Conservation (phyloP, 202 grass and related monocot genomes). For the Eragrostis tef region DNA sequence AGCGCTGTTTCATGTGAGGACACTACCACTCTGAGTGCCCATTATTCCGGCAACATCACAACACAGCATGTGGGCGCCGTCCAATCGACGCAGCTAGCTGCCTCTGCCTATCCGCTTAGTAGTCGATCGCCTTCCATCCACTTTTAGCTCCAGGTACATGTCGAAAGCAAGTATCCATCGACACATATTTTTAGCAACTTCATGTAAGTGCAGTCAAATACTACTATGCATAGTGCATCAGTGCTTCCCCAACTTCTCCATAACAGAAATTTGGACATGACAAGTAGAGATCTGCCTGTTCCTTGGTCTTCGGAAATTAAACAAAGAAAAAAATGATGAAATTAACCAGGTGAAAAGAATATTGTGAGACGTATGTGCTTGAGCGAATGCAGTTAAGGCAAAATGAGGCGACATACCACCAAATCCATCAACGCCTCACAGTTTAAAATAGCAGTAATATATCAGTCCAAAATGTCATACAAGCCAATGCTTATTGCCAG, state of each 20-base stretch:
- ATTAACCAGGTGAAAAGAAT: background rate
- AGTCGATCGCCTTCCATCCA: background rate
- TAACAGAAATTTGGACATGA: too few species aligned
- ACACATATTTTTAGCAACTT: background rate
- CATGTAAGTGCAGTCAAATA: background rate
- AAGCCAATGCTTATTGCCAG: slow-evolving; percentile 9
- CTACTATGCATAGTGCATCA: too few species aligned
- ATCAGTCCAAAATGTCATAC: background rate
- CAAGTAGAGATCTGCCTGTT: too few species aligned
- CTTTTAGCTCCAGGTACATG: background rate
- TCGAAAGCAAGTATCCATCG: too few species aligned
- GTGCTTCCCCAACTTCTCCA: too few species aligned
- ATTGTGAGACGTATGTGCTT: background rate
- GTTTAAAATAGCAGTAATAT: background rate
- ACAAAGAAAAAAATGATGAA: background rate
- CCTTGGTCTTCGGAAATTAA: background rate
- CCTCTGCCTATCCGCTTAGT: too few species aligned
- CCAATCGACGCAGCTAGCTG: background rate
- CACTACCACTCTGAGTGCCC: too few species aligned
- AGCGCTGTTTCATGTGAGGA: too few species aligned
- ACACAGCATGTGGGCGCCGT: background rate
- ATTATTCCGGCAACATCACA: background rate
- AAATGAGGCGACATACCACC: background rate
- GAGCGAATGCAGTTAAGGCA: too few species aligned
- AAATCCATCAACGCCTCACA: background rate